Evolutionary conservation across 2,329 filamentous ascomycete species (phyloP), one percentile per base, ranked within the genome.

Genomic region (Penicillium glabrum): DNA sequence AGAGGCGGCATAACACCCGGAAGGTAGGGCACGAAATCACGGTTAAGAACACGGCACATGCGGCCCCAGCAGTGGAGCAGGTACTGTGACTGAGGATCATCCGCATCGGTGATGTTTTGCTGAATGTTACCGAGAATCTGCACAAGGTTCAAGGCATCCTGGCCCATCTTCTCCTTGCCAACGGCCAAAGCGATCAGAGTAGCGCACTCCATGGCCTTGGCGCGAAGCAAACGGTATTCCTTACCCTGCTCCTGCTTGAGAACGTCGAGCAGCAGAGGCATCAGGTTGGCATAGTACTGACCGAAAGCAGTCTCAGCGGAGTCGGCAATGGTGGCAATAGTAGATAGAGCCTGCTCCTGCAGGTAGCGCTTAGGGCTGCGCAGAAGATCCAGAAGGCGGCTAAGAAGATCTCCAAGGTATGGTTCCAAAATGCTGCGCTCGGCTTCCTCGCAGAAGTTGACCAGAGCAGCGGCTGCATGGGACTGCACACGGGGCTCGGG

Each of bases 191-290:
- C 79, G 69, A 99, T 99, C 44, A 99, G 80, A 8, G 95, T 99
- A 19, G 95, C 93, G 71, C 95, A 99, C 77, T 99, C 95, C 95
- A 99, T 99, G 3, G 95, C 95, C 81, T 99, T 99, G 49, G 95
- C 95, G 57, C 93, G 86, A 39, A 99, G 83, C 46, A 98, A 80
- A 53, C 93, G 85, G 76, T 93, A 93, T 70, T 99, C 95, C 78
- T 96, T 97, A 52, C 93, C 91, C 68, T 93, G 93, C 69, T 97
- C 92, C 65, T 92, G 87, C 70, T 88, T 89, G 50, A 99, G 79
- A 10, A 98, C 93, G 60, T 89, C 90, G 75, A 98, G 93, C 8
- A 99, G 83, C 48, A 97, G 81, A 16, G 95, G 95, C 95, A 99
- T 99, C 37, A 99, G 82, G 7, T 89, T 93, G 63, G 93, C 89